Evolutionary conservation across 306 rosid species (phyloP).

Genomic region (Mucuna pruriens): DNA sequence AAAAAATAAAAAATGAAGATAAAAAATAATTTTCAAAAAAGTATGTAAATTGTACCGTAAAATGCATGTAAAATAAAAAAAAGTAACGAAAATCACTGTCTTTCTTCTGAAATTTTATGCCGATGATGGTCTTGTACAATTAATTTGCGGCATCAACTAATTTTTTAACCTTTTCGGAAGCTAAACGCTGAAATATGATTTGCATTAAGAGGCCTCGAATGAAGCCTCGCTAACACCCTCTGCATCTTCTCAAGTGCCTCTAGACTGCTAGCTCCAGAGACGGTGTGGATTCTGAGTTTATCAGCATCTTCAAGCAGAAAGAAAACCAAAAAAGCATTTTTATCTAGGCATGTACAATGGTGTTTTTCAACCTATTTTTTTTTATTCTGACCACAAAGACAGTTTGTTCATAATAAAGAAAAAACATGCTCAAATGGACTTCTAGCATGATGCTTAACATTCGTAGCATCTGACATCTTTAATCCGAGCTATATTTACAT

Average conservation of each 20-base stretch:
- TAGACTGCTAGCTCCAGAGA: constrained; percentile 78
- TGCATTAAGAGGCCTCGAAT: constrained; percentile 46
- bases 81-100: neutral
- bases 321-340: constrained; percentile 17
- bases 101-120: neutral
- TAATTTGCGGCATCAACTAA: constrained; percentile 26
- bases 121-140: constrained; percentile 15
- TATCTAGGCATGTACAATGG: constrained; percentile 9
- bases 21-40: no score
- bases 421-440: neutral
- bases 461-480: constrained; percentile 4
- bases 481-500: neutral
- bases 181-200: constrained; percentile 12
- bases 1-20: no score
- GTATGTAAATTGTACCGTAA: neutral
- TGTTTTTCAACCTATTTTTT: neutral
- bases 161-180: constrained; percentile 8
- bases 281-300: constrained; percentile 72
- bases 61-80: neutral
- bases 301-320: constrained; percentile 83
- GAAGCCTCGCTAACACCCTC: constrained; percentile 53
- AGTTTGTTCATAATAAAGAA: neutral
- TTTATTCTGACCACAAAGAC: neutral
- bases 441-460: constrained; percentile 10
- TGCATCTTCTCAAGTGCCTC: constrained; percentile 83